Base-by-base conservation (phyloP, 2,329 filamentous ascomycete genomes). In the Aspergillus sp. region DNA sequence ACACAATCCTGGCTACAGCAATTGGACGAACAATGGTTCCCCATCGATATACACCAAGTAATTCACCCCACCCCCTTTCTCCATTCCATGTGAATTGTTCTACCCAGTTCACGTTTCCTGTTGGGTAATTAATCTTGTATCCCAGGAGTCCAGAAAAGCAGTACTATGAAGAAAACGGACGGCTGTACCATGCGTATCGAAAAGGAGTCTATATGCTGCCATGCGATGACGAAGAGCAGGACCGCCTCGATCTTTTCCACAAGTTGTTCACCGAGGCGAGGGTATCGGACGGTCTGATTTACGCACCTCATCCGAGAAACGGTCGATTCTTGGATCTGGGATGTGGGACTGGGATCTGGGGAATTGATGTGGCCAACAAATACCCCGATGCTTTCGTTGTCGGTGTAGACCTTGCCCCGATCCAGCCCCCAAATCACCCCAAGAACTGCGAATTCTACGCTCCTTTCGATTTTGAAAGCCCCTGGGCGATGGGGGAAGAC, bases 291-390 rank as follows among this genome's bases (percentile, higher is more conserved):
- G 64, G 64, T 13, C 62, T 76, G 32, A 72, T 75, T 11, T 69
- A 73, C 55, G 70, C 73, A 45, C 73, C 73, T 3, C 66, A 69
- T 58, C 66, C 66, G 1, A 65, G 62, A 4, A 71, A 72, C 50
- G 73, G 74, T 52, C 77, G 80, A 54, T 80, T 85, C 55, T 74
- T 85, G 50, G 83, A 85, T 61, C 65, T 96, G 49, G 93, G 91
- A 40, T 92, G 88, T 57, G 93, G 92, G 17, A 95, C 90, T 1
- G 91, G 90, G 36, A 93, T 95, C 55, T 97, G 93, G 93, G 84
- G 88, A 38, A 89, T 95, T 62, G 88, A 93, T 60, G 87, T 96
- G 73, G 88, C 88, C 57, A 85, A 88, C 82, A 78, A 78, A 67
- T 85, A 82, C 64, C 76, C 76, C 11, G 65, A 80, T 17, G 79